These are phyloP conservation scores for Fusarium gaditjirri DNA, from an alignment of 2,329 filamentous ascomycete genomes.

Conservation along the genomic window DNA sequence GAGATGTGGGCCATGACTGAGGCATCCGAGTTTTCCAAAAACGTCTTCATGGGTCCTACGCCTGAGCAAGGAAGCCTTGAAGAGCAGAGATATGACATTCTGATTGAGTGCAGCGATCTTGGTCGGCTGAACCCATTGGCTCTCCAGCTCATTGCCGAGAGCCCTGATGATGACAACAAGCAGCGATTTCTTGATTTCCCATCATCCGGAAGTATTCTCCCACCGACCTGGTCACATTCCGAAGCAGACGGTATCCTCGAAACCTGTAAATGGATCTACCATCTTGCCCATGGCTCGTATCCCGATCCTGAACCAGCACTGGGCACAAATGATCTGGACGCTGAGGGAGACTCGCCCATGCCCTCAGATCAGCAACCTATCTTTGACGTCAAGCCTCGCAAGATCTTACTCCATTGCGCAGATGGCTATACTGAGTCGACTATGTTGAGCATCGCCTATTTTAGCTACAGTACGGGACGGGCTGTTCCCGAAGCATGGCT, in stretches of 20 bases:
- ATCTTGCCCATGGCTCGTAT: conserved; percentile 75
- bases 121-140: conserved; percentile 78
- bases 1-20: conserved; percentile 97
- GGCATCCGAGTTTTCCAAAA: conserved; percentile 86
- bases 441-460: conserved; percentile 88
- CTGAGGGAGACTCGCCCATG: conserved; percentile 47
- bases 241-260: conserved; percentile 88
- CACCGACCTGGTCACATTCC: conserved; percentile 82
- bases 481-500: conserved; percentile 90
- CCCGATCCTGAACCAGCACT: conserved; percentile 53
- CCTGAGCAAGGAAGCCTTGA: conserved; percentile 73
- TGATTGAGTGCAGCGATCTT: conserved; percentile 89
- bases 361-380: conserved; percentile 26
- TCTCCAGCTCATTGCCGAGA: conserved; percentile 71
- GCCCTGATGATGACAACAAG: conserved; percentile 56
- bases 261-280: conserved; percentile 90
- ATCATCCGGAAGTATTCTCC: conserved; percentile 91
- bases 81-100: conserved; percentile 77
- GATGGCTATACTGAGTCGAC: conserved; percentile 98
- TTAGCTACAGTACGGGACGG: conserved; percentile 87
- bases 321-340: conserved; percentile 37
- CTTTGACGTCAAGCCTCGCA: conserved; percentile 59
- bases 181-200: conserved; percentile 75
- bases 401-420: conserved; percentile 89
- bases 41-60: conserved; percentile 91